Conservation (phyloP, 805 yeast species). For the Pichia paraexigua region DNA sequence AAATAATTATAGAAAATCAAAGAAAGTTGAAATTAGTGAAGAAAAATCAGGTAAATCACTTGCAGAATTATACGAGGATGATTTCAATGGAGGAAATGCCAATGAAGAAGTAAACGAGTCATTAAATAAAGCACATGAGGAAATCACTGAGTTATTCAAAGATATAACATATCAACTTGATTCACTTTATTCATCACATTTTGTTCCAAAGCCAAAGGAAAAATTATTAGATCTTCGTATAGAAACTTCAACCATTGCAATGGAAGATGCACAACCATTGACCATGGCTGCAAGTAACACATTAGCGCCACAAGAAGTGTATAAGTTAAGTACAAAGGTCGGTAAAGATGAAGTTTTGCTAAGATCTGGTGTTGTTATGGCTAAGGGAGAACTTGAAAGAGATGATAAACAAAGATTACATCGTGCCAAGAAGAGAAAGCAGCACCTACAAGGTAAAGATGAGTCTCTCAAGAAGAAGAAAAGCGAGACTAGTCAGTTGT, state of each 20-base stretch:
- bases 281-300: conserved; percentile 64
- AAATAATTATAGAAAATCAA: conserved; percentile 49
- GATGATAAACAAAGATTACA: conserved; percentile 84
- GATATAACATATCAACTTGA: conserved; percentile 67
- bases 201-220: conserved; percentile 83
- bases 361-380: conserved; percentile 70
- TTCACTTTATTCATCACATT: conserved; percentile 89
- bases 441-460: conserved; percentile 24
- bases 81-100: conserved; percentile 38
- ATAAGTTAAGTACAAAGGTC: conserved; percentile 38
- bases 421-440: conserved; percentile 78
- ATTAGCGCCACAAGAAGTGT: conserved; percentile 94
- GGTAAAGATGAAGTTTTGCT: conserved; percentile 56
- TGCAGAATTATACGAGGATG: conserved; percentile 90
- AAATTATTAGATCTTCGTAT: conserved; percentile 75
- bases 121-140: conserved; percentile 65
- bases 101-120: conserved; percentile 44
- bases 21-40: conserved; percentile 64
- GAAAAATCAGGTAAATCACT: conserved; percentile 78
- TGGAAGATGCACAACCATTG: conserved; percentile 97
- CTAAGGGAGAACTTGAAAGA: conserved; percentile 72
- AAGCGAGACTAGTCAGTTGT: conserved; percentile 14
- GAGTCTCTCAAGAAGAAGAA: conserved; percentile 25
- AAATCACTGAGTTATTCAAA: conserved; percentile 58
- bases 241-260: conserved; percentile 69